Evolutionary conservation across 805 yeast genomes (phyloP).

Genomic region (Yamadazyma akitaensis): DNA sequence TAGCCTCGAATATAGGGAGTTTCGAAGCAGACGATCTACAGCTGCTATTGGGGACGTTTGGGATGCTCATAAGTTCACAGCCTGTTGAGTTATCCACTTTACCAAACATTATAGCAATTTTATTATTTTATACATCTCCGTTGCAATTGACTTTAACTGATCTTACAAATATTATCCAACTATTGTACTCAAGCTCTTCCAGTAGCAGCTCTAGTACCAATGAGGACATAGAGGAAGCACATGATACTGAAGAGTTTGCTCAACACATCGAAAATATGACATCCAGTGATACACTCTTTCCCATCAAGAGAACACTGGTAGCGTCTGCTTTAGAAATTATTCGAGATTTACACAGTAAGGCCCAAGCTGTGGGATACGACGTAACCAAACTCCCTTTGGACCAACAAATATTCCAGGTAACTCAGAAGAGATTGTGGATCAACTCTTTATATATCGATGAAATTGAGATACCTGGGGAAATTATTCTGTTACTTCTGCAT

Average conservation of each 20-base stretch:
- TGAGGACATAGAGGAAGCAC: conserved; percentile 4
- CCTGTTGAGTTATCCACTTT: neutral
- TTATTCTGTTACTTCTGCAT: conserved; percentile 13
- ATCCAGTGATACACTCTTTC: neutral
- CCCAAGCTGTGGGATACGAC: neutral
- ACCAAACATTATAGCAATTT: neutral
- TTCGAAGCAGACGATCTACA: conserved; percentile 3
- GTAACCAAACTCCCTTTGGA: neutral
- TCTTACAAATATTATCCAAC: neutral
- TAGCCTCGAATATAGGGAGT: neutral
- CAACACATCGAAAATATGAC: conserved; percentile 7
- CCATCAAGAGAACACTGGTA: neutral
- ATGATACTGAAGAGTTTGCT: conserved; percentile 14
- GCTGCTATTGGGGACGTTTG: conserved; percentile 5
- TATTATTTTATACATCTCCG: conserved; percentile 8
- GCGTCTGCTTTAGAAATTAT: neutral
- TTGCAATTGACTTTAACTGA: conserved; percentile 2
- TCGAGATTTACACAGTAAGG: neutral
- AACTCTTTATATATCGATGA: conserved; percentile 19
- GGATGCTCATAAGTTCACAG: neutral
- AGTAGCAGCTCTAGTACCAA: no score
- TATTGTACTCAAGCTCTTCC: neutral
- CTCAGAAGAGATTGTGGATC: conserved; percentile 18
- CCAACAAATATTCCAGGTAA: conserved; percentile 17
- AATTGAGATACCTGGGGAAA: conserved; percentile 15